Base-by-base conservation (phyloP, 1,284 basidiomycete species). In the Phaffia rhodozyma region DNA sequence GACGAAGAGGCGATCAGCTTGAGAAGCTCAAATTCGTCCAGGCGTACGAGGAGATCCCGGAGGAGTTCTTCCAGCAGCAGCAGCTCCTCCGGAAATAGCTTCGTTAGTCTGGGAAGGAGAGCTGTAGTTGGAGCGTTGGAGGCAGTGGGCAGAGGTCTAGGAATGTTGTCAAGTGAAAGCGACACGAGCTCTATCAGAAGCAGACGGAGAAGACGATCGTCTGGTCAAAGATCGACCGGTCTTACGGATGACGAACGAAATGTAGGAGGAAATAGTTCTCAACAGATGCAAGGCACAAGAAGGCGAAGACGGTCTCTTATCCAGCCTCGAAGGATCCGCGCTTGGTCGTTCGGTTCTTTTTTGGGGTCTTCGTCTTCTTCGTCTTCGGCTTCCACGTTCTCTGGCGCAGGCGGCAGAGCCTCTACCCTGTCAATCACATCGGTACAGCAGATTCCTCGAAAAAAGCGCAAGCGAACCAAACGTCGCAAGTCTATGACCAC, bases 1-100 rank as follows among this genome's bases (percentile, higher is more conserved):
- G 64, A 66, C 50, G 64, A 66, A 30, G 64, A 66, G 6, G 64
- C 64, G 13, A 47, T 66, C 38, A 58, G 55, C 6, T 43, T 63
- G n/a, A 32, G 62, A 34, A 53, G 52, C 52, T 66, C 64, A 4
- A 29, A 58, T 13, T 56, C 59, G n/a, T 65, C 63, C 1, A 49
- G 52, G 32, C 50, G 54, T 29, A 60, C 53, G 23, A 34, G 49
- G 23, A 52, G 52, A 48, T 53, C 49, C 7, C 56, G 58, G 5
- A 53, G 49, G n/a, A 58, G 57, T 43, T 58, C 57, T 43, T 20
- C 27, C 5, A 49, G 43, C 25, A 23, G 43, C 25, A 23, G 43
- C 47, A 60, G 59, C 50, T 29, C 52, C 11, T 27, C 52, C 11
- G 52, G 52, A 18, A 55, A 54, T 1, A 62, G 58, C 21, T 58